Evolutionary conservation across 371 early-diverging fungal genomes (phyloP).

Genomic region (Mucor velutinosus): DNA sequence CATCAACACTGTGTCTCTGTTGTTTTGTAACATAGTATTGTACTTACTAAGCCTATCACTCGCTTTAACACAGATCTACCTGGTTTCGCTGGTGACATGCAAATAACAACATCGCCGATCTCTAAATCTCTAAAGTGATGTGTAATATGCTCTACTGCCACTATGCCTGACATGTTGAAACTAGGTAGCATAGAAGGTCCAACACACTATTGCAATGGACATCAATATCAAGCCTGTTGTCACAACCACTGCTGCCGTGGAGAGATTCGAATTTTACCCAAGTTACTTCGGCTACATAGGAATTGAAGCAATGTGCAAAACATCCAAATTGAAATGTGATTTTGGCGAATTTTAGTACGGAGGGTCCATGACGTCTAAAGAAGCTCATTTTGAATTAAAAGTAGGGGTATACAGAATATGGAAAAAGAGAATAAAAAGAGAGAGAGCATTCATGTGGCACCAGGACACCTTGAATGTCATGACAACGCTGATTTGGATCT

Average conservation of each 20-base stretch:
- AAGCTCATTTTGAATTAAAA: slow-evolving; percentile 6
- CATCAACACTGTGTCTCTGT: neutral
- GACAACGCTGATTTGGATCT: neutral
- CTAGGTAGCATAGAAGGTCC: slow-evolving; percentile 91
- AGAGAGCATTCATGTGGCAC: neutral
- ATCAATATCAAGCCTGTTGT: neutral
- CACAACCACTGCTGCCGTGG: neutral
- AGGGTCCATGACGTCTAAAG: slow-evolving; percentile 6
- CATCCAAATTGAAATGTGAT: slow-evolving; percentile 58
- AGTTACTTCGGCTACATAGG: slow-evolving; percentile 69
- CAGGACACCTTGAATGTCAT: neutral
- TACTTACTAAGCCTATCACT: slow-evolving; percentile 71
- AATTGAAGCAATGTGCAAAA: slow-evolving; percentile 63
- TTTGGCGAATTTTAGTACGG: slow-evolving; percentile 10
- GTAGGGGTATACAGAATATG: neutral
- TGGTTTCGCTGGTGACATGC: slow-evolving; percentile 68
- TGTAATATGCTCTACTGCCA: slow-evolving; percentile 68
- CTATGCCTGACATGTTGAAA: slow-evolving; percentile 68
- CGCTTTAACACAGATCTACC: slow-evolving; percentile 74
- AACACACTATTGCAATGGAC: slow-evolving; percentile 54
- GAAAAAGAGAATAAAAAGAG: slow-evolving; percentile 1
- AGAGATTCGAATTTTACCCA: slow-evolving; percentile 44
- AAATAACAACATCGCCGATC: slow-evolving; percentile 79
- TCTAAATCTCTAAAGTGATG: slow-evolving; percentile 51
- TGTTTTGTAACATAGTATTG: neutral